Evolutionary conservation across 2,329 filamentous ascomycete genomes (phyloP).

Genomic region (Eutypella sp.): DNA sequence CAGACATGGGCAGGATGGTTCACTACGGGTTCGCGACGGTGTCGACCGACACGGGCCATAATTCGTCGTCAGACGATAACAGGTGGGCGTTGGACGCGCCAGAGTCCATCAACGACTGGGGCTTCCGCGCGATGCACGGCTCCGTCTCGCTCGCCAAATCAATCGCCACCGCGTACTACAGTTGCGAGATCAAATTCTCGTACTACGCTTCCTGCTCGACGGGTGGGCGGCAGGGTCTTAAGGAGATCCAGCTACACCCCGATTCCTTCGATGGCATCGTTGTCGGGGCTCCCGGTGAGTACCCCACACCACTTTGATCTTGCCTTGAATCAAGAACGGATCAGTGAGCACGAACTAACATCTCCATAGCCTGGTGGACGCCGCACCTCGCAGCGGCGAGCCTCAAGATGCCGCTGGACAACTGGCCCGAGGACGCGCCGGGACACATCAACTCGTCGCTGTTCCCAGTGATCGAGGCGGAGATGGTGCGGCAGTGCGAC

Average conservation of each 20-base stretch:
- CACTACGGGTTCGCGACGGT: constrained; percentile 28
- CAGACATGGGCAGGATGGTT: constrained; percentile 15
- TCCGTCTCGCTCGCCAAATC: constrained; percentile 38
- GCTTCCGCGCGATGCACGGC: constrained; percentile 15
- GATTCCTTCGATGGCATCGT: constrained; percentile 45
- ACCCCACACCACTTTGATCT: too few relatives aligned
- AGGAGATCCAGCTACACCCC: constrained; percentile 34
- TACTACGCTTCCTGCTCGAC: constrained; percentile 51
- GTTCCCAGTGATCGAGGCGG: constrained; percentile 26
- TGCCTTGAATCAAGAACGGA: too few relatives aligned
- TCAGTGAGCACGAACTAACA: too few relatives aligned
- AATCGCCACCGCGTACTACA: constrained; percentile 40
- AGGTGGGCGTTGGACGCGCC: constrained; percentile 25
- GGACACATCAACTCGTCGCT: constrained; percentile 21
- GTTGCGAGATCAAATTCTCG: constrained; percentile 30
- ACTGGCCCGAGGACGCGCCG: constrained; percentile 24
- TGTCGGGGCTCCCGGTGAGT: constrained; percentile 31
- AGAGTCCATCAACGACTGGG: constrained; percentile 18
- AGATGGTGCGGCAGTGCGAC: constrained; percentile 37
- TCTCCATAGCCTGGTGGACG: constrained; percentile 26
- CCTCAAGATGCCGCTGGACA: constrained; percentile 23
- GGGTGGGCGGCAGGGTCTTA: constrained; percentile 49
- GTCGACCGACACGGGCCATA: constrained; percentile 29
- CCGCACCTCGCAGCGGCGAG: constrained; percentile 11
- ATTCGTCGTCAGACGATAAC: constrained; percentile 15